phyloP scores from a whole-genome alignment of 2,329 filamentous ascomycete genomes.

The Arthrobotrys conoides region DNA sequence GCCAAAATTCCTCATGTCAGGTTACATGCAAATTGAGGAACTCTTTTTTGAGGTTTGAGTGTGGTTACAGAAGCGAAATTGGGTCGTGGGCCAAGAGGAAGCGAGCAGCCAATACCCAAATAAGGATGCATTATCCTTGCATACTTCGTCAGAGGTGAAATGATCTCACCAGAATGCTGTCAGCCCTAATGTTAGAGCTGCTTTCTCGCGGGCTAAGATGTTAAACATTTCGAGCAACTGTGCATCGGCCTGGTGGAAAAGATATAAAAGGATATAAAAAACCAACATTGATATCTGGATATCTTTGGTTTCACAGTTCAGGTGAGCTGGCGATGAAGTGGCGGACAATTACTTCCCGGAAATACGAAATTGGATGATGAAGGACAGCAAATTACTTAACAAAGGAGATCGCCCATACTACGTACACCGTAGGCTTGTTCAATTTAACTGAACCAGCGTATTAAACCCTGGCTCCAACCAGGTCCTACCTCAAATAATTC shows the following conservation, averaged over 20 bases:
- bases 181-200: conserved; percentile 28
- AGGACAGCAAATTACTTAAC: conserved; percentile 32
- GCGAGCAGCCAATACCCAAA: conserved; percentile 39
- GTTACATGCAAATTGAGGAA: conserved; percentile 61
- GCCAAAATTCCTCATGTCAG: conserved; percentile 54
- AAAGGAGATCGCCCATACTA: conserved; percentile 38
- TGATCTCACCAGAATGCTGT: conserved; percentile 45
- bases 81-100: conserved; percentile 41
- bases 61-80: conserved; percentile 61
- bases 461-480: conserved; percentile 49
- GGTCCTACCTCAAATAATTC: conserved; percentile 36
- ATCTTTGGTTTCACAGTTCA: conserved; percentile 37
- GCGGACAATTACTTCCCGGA: conserved; percentile 16
- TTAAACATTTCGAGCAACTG: conserved; percentile 12
- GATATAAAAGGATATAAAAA: conserved; percentile 21
- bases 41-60: conserved; percentile 54
- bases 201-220: conserved; percentile 5
- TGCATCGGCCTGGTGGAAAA: conserved; percentile 28
- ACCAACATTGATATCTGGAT: conserved; percentile 7
- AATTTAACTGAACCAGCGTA: conserved; percentile 60
- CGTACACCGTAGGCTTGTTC: conserved; percentile 25
- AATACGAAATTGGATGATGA: conserved; percentile 50
- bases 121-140: conserved; percentile 46
- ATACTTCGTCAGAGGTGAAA: conserved; percentile 23
- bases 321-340: conserved; percentile 29